Evolutionary conservation across 305 asterid genomes (phyloP).

Genomic region (Rubia occidens): DNA sequence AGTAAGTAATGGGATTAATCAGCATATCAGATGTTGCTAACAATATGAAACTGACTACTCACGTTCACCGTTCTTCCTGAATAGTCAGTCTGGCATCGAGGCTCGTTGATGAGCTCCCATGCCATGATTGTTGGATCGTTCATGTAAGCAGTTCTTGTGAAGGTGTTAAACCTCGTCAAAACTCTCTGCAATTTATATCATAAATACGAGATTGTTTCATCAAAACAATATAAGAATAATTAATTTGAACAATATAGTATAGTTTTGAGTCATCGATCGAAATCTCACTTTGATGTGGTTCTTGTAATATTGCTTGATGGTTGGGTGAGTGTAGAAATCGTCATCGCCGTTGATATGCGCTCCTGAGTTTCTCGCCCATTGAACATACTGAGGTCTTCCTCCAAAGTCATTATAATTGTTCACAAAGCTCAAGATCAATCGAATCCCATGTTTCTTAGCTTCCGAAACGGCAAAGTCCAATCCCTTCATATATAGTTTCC

Average conservation of each 20-base stretch:
- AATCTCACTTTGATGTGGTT: slow-evolving; percentile 38
- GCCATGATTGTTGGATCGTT: slow-evolving; percentile 75
- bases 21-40: neutral
- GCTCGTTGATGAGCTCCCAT: slow-evolving; percentile 83
- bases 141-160: slow-evolving; percentile 32
- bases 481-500: too few relatives aligned
- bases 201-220: neutral
- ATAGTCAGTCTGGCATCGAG: slow-evolving; percentile 61
- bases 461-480: slow-evolving; percentile 48
- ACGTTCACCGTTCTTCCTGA: slow-evolving; percentile 55
- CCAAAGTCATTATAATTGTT: slow-evolving; percentile 55
- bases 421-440: slow-evolving; percentile 34
- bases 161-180: slow-evolving; percentile 48
- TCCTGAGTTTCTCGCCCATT: slow-evolving; percentile 43
- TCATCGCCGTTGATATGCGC: slow-evolving; percentile 35
- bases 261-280: neutral
- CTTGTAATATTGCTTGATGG: slow-evolving; percentile 47
- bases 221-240: too few relatives aligned
- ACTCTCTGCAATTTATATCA: slow-evolving; percentile 34
- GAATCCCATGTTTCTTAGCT: slow-evolving; percentile 34
- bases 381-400: slow-evolving; percentile 39
- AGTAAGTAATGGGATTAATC: neutral
- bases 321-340: slow-evolving; percentile 60
- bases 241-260: too few relatives aligned
- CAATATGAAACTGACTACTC: neutral